phyloP scores from a whole-genome alignment of 257 asterid genomes.

The Ilex aquifolium region DNA sequence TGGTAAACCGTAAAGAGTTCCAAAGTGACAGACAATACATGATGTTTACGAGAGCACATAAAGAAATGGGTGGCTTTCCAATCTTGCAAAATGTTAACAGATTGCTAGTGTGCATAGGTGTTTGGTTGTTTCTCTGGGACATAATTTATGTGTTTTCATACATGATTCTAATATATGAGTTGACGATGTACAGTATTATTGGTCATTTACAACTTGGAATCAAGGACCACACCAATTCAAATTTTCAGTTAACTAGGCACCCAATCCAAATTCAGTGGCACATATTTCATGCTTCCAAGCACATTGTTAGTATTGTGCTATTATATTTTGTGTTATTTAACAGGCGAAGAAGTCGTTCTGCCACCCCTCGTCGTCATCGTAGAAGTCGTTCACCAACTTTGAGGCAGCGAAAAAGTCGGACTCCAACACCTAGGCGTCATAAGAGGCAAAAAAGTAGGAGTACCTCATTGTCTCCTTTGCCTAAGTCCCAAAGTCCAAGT shows the following conservation, averaged over 20 bases:
- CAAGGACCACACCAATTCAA: no score
- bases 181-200: no score
- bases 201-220: no score
- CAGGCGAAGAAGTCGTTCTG: constrained; percentile 66
- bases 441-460: constrained; percentile 61
- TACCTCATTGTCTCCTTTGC: constrained; percentile 52
- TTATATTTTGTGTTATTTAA: constrained; percentile 4
- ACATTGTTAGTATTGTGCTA: background rate
- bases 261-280: background rate
- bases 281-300: background rate
- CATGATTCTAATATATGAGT: no score
- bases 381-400: constrained; percentile 61
- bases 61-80: background rate
- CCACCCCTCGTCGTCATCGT: constrained; percentile 39
- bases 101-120: no score
- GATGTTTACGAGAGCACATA: background rate
- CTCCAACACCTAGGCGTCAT: constrained; percentile 59
- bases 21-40: no score
- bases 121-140: no score
- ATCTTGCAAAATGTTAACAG: no score
- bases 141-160: no score
- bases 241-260: no score
- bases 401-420: constrained; percentile 62
- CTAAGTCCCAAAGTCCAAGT: constrained; percentile 54
- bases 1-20: no score